phyloP scores from a whole-genome alignment of 2,329 filamentous ascomycete genomes.

The Fusarium pseudocircinatum region DNA sequence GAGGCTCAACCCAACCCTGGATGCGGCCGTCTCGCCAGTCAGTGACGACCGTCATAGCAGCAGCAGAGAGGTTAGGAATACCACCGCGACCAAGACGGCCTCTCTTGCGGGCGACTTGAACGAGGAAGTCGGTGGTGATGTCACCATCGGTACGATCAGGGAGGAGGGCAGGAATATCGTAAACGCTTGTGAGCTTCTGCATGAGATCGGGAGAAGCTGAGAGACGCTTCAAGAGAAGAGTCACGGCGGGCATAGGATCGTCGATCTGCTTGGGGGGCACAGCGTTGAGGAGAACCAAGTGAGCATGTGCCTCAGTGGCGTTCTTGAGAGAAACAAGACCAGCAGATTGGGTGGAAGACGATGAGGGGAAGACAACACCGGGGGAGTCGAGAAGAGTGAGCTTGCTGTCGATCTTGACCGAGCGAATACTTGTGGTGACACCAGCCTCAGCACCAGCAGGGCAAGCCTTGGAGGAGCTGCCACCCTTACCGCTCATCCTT shows the following conservation, averaged over 20 bases:
- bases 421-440: conserved; percentile 86
- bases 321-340: conserved; percentile 65
- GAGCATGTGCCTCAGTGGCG: conserved; percentile 78
- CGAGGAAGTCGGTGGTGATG: conserved; percentile 86
- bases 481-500: conserved; percentile 73
- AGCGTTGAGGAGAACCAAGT: conserved; percentile 88
- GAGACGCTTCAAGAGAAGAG: conserved; percentile 83
- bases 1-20: conserved; percentile 88
- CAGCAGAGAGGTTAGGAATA: conserved; percentile 85
- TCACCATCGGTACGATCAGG: conserved; percentile 73
- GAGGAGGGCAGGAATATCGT: conserved; percentile 84
- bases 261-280: conserved; percentile 94
- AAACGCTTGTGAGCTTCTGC: conserved; percentile 81
- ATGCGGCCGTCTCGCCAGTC: conserved; percentile 97
- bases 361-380: conserved; percentile 90
- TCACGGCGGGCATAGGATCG: conserved; percentile 88
- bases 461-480: conserved; percentile 70
- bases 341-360: conserved; percentile 52
- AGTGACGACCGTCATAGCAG: conserved; percentile 92
- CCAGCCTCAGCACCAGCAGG: conserved; percentile 92
- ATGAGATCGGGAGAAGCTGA: conserved; percentile 78
- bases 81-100: conserved; percentile 89
- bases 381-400: conserved; percentile 93
- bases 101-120: conserved; percentile 94
- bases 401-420: conserved; percentile 95